Evolutionary conservation across 2,329 filamentous ascomycete genomes (phyloP).

Genomic region (Hawksworthiomyces lignivorus): DNA sequence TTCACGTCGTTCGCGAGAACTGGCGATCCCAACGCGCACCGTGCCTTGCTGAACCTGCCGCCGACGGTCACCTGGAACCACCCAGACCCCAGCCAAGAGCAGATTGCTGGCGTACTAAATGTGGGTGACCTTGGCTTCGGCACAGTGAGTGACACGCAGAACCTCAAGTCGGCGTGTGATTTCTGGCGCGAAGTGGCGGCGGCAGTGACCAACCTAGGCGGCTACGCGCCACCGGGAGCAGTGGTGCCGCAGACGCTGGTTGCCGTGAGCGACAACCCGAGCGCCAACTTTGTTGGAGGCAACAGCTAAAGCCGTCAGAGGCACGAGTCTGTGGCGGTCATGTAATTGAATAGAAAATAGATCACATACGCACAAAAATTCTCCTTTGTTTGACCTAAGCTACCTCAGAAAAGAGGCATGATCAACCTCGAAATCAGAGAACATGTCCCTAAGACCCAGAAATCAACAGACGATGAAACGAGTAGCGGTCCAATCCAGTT

Average conservation of each 20-base stretch:
- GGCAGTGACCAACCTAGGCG: conserved; percentile 23
- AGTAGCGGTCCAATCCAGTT: too few relatives aligned
- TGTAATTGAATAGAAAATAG: not conserved
- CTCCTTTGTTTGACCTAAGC: too few relatives aligned
- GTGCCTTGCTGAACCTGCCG: conserved; percentile 23
- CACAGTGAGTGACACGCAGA: conserved; percentile 23
- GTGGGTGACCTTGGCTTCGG: conserved; percentile 26
- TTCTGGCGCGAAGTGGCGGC: conserved; percentile 26
- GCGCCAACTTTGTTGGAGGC: conserved; percentile 15
- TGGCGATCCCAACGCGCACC: conserved; percentile 30
- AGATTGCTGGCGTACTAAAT: conserved; percentile 24
- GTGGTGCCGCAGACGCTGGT: conserved; percentile 15
- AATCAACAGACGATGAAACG: too few relatives aligned
- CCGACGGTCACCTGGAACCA: conserved; percentile 27
- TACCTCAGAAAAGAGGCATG: too few relatives aligned
- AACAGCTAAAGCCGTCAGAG: conserved; percentile 3
- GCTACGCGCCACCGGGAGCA: conserved; percentile 22
- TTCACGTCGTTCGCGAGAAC: conserved; percentile 30
- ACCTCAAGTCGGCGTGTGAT: conserved; percentile 21
- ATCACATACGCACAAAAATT: not conserved
- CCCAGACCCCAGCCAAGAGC: conserved; percentile 19
- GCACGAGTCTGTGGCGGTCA: too few relatives aligned
- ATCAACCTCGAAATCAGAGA: too few relatives aligned
- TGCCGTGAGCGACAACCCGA: conserved; percentile 10
- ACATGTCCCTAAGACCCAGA: too few relatives aligned